Percentiles rank a stretch among this genome's conserved stretches.
These are phyloP conservation scores for Penicillium psychrofluorescens DNA, from an alignment of 495 filamentous ascomycete genomes.

Conservation along the genomic window DNA sequence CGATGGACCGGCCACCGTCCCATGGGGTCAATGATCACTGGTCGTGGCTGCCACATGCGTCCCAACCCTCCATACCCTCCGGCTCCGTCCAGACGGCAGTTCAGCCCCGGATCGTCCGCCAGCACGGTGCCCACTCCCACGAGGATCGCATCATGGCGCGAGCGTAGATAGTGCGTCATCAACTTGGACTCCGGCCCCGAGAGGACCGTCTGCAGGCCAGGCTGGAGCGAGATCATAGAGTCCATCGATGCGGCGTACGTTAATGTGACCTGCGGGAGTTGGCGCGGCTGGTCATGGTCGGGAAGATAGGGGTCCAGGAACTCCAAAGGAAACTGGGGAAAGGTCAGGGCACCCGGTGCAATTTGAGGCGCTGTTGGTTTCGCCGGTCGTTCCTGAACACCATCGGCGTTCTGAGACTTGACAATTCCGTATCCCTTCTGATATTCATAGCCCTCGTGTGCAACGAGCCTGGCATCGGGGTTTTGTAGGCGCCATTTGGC, in stretches of 20 bases:
- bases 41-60: slow-evolving; percentile 61
- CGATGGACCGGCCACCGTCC: slow-evolving; percentile 57
- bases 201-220: slow-evolving; percentile 67
- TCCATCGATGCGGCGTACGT: slow-evolving; percentile 92
- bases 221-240: slow-evolving; percentile 63
- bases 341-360: slow-evolving; percentile 38
- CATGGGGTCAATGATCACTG: slow-evolving; percentile 70
- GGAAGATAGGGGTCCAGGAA: slow-evolving; percentile 45
- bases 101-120: slow-evolving; percentile 78
- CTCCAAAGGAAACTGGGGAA: slow-evolving; percentile 35
- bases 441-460: slow-evolving; percentile 46
- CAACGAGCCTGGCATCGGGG: slow-evolving; percentile 36
- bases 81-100: slow-evolving; percentile 60
- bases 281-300: slow-evolving; percentile 18
- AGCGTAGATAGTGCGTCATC: slow-evolving; percentile 87
- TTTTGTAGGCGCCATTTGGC: slow-evolving; percentile 47
- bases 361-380: slow-evolving; percentile 7
- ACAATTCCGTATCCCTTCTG: slow-evolving; percentile 45
- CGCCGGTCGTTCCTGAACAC: slow-evolving; percentile 4
- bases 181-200: slow-evolving; percentile 77
- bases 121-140: slow-evolving; percentile 78
- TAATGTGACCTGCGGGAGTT: slow-evolving; percentile 56
- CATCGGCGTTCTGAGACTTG: slow-evolving; percentile 17
- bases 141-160: slow-evolving; percentile 74
- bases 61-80: slow-evolving; percentile 46